Percentiles rank a stretch among this genome's conserved stretches.
These are phyloP conservation scores for Colletotrichum kahawae DNA, from an alignment of 2,329 filamentous ascomycete genomes.

Conservation along the genomic window DNA sequence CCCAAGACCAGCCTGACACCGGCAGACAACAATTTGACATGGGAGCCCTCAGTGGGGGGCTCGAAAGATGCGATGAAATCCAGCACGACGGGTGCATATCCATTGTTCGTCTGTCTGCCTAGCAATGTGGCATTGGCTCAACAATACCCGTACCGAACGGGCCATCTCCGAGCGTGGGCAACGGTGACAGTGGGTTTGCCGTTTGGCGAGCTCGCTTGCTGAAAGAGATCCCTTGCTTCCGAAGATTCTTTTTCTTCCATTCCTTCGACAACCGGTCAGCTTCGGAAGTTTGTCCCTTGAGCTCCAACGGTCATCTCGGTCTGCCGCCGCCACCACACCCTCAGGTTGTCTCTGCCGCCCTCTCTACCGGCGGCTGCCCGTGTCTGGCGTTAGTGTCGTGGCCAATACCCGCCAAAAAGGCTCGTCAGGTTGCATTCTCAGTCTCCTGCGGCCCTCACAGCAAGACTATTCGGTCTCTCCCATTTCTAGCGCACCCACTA, in stretches of 20 bases:
- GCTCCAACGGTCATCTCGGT: neutral
- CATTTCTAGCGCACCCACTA: constrained; percentile 9
- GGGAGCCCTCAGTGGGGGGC: neutral
- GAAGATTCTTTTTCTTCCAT: constrained; percentile 14
- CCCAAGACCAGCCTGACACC: constrained; percentile 12
- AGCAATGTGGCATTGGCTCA: neutral
- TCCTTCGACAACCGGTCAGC: neutral
- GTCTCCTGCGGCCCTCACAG: constrained; percentile 1
- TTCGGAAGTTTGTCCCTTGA: neutral
- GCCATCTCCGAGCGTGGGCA: constrained; percentile 5
- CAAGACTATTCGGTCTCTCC: neutral
- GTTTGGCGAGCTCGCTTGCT: constrained; percentile 6
- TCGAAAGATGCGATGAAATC: constrained; percentile 15
- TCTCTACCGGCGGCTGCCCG: neutral
- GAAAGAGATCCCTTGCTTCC: constrained; percentile 10
- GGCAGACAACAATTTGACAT: constrained; percentile 10
- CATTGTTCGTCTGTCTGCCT: neutral
- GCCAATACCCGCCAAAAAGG: constrained; percentile 11
- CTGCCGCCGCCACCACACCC: neutral
- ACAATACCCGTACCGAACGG: constrained; percentile 10
- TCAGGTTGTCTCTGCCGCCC: neutral
- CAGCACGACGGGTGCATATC: neutral
- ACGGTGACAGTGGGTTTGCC: neutral
- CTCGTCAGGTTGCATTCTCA: constrained; percentile 13
- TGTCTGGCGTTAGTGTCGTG: neutral